Base-by-base conservation (phyloP, 371 early-diverging fungal species). In the Mortierella polycephala region DNA sequence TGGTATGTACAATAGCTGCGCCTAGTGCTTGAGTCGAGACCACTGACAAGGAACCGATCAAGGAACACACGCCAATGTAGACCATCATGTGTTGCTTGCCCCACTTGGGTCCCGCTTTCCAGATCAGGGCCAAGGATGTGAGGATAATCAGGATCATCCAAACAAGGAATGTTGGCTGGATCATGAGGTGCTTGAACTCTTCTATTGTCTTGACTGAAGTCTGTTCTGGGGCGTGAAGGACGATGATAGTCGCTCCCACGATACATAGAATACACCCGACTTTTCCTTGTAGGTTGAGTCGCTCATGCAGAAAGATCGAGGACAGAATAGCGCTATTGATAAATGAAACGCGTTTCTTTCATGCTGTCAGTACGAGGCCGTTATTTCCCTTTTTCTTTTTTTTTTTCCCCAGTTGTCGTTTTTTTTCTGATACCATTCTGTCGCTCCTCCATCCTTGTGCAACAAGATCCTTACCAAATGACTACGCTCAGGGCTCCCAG, bases 21-120 rank as follows among this genome's bases (percentile, higher is more conserved):
- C 96, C 98, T 50, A 98, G 86, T 0, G 93, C 96, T 83, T 98
- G 97, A 47, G 93, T 94, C n/a, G 95, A 93, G 14, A 96, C 95
- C 3, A 98, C 98, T 1, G 96, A 95, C 14, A 98, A 83, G n/a
- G 91, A 96, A 5, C 97, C 98, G 42, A 94, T 93, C 56, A 96
- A 77, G 4, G 97, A 96, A 73, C 95, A 94, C 12, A 96, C 91
- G 44, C 89, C 81, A 56, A 98, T 90, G 65, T 96, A 98, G 1
- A 97, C 89, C 45, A 96, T 71, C 88, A 95, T 93, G 81, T 93
- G 93, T 56, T 83, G 76, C 66, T 93, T 92, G n/a, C 99, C 99
- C 85, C 92, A 93, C 64, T 83, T 82, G 14, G 97, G 96, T 9
- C 92, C 96, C 5, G 93, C 88, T 56, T 89, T 87, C 71, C 91